Conservation (phyloP, 306 rosid genomes). For the peach (Prunus persica) region DNA sequence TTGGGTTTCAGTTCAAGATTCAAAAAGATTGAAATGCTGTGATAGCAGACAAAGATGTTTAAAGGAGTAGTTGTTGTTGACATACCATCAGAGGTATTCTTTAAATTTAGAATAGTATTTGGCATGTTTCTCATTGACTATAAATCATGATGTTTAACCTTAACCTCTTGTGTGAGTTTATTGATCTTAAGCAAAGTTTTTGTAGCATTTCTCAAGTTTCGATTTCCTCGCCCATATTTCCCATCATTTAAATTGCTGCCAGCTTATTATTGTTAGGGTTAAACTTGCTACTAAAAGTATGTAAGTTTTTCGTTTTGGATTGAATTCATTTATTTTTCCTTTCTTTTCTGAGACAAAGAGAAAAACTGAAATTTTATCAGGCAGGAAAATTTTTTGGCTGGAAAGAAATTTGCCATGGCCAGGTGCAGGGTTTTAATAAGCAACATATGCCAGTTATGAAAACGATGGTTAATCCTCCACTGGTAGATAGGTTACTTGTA, state of each 20-base stretch:
- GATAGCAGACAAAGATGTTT: not conserved
- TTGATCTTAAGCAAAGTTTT: no score
- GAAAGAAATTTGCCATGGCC: not conserved
- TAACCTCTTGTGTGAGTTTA: no score
- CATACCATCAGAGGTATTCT: not conserved
- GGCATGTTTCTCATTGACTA: not conserved
- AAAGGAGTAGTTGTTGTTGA: not conserved
- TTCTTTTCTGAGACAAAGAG: not conserved
- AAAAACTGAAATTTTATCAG: not conserved
- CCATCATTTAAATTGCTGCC: not conserved
- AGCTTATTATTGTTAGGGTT: not conserved
- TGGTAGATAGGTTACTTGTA: not conserved
- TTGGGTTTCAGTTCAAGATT: not conserved
- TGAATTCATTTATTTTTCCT: not conserved
- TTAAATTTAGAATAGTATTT: not conserved
- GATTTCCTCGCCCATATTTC: not conserved
- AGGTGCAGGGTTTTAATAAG: not conserved
- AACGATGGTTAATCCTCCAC: not conserved
- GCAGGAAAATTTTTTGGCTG: not conserved
- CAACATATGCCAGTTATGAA: not conserved
- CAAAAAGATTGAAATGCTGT: not conserved
- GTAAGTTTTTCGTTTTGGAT: not conserved
- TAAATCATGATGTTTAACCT: no score
- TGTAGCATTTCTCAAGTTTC: not conserved
- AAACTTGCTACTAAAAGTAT: not conserved